phyloP scores from a whole-genome alignment of 805 yeast species.

The Candida ipomoeae region DNA sequence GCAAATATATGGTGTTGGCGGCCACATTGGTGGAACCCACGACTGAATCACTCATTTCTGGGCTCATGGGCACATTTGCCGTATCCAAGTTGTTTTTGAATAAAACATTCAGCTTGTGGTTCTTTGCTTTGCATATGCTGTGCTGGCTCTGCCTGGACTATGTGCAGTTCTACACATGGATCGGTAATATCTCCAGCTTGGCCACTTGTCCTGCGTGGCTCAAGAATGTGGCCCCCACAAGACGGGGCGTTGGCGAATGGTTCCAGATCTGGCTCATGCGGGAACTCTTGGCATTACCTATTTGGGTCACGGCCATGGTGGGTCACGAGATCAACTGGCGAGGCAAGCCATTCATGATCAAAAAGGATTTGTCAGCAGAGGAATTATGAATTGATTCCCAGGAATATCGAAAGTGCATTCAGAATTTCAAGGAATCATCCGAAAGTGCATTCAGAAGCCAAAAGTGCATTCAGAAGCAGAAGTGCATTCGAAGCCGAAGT shows the following conservation, averaged over 20 bases:
- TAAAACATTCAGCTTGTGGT: conserved; percentile 26
- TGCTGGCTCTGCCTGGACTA: conserved; percentile 67
- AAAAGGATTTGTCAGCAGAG: conserved; percentile 73
- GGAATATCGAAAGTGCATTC: too few species aligned
- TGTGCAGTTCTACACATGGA: conserved; percentile 48
- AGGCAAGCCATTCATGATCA: conserved; percentile 68
- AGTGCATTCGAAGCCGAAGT: too few species aligned
- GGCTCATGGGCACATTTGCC: conserved; percentile 61
- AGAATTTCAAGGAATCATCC: too few species aligned
- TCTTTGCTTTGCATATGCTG: conserved; percentile 50
- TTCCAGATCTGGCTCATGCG: conserved; percentile 56
- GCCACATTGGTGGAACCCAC: conserved; percentile 86
- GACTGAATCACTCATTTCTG: conserved; percentile 71
- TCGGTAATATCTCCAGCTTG: conserved; percentile 19
- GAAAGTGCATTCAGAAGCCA: too few species aligned
- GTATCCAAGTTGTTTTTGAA: conserved; percentile 40
- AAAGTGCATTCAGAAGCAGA: too few species aligned
- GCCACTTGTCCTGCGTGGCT: conserved; percentile 12
- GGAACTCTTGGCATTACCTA: conserved; percentile 73
- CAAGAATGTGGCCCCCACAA: conserved; percentile 15
- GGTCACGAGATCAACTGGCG: conserved; percentile 81
- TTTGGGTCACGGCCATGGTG: conserved; percentile 76
- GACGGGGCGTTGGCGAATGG: conserved; percentile 25
- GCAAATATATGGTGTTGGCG: conserved; percentile 80
- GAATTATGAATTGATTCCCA: conserved; percentile 31